Conservation (phyloP, 2,329 filamentous ascomycete species). For the Colletotrichum somersetense region DNA sequence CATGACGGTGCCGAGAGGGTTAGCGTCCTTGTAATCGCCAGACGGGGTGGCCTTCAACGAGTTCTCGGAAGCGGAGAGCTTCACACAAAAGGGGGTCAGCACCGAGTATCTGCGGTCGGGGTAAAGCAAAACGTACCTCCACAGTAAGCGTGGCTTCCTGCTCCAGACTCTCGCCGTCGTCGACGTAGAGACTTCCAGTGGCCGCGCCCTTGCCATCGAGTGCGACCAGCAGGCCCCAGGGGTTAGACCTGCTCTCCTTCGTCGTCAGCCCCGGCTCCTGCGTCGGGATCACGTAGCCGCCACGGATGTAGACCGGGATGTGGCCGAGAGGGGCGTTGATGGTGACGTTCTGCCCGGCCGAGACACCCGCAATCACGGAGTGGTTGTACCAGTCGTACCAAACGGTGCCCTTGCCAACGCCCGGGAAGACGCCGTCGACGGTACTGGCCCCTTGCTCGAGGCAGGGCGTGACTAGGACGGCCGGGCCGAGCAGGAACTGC, state of each 20-base stretch:
- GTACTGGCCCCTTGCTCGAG: slow-evolving; percentile 71
- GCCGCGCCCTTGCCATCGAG: slow-evolving; percentile 68
- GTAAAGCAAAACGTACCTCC: slow-evolving; percentile 50
- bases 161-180: slow-evolving; percentile 78
- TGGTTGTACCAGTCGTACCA: slow-evolving; percentile 90
- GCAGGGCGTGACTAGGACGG: slow-evolving; percentile 76
- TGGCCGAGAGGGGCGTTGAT: slow-evolving; percentile 52
- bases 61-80: slow-evolving; percentile 58
- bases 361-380: slow-evolving; percentile 58
- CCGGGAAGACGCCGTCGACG: slow-evolving; percentile 78
- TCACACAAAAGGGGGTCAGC: slow-evolving; percentile 2
- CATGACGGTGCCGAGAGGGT: slow-evolving; percentile 72
- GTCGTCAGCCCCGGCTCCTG: slow-evolving; percentile 79
- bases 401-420: slow-evolving; percentile 57
- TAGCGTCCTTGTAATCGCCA: slow-evolving; percentile 68
- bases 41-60: slow-evolving; percentile 61
- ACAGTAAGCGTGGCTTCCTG: slow-evolving; percentile 64
- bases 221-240: slow-evolving; percentile 76
- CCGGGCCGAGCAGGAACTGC: slow-evolving; percentile 78
- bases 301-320: slow-evolving; percentile 79
- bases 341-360: slow-evolving; percentile 52
- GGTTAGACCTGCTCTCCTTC: slow-evolving; percentile 69
- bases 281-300: slow-evolving; percentile 75
- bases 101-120: slow-evolving; percentile 10
- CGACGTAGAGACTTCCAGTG: slow-evolving; percentile 74